A percentile compares a stretch with the other conserved stretches of the same genome.
phyloP scores from a whole-genome alignment of 192 early-diverging fungal species.

The Pilaira anomala region DNA sequence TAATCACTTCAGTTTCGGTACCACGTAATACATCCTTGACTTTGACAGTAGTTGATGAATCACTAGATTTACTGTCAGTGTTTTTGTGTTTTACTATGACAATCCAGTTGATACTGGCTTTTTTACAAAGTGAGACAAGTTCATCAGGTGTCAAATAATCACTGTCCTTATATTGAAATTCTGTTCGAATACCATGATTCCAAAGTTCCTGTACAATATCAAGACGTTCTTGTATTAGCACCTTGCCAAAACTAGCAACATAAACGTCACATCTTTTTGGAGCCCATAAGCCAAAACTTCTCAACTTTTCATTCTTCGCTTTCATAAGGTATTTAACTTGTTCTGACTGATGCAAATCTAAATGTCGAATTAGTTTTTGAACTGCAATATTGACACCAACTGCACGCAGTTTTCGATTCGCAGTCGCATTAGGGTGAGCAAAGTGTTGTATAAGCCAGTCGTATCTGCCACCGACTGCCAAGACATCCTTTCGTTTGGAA shows the following conservation, averaged over 20 bases:
- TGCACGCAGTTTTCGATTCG: slow-evolving; percentile 45
- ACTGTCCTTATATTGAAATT: slow-evolving; percentile 75
- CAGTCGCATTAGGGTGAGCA: slow-evolving; percentile 39
- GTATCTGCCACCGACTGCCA: slow-evolving; percentile 54
- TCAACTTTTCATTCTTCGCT: slow-evolving; percentile 40
- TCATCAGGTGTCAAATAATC: slow-evolving; percentile 61
- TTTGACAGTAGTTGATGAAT: slow-evolving; percentile 49
- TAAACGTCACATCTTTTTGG: slow-evolving; percentile 66
- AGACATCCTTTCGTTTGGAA: slow-evolving; percentile 48
- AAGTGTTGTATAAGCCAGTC: slow-evolving; percentile 53
- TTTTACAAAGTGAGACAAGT: slow-evolving; percentile 55
- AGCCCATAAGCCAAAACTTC: slow-evolving; percentile 47
- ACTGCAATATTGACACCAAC: slow-evolving; percentile 84
- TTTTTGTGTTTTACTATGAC: slow-evolving; percentile 65
- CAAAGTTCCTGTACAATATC: slow-evolving; percentile 77
- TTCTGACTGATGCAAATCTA: slow-evolving; percentile 57
- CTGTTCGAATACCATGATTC: slow-evolving; percentile 72
- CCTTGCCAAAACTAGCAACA: slow-evolving; percentile 80
- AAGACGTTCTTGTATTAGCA: slow-evolving; percentile 69
- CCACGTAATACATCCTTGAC: slow-evolving; percentile 72
- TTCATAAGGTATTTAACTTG: slow-evolving; percentile 35
- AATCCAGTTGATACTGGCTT: slow-evolving; percentile 77
- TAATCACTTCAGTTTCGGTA: slow-evolving; percentile 65
- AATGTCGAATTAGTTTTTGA: slow-evolving; percentile 62
- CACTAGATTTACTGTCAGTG: slow-evolving; percentile 36